Percentiles rank a stretch among this genome's conserved stretches.
Evolutionary conservation across 2,329 filamentous ascomycete species (phyloP).

Genomic region (Fusarium redolens): DNA sequence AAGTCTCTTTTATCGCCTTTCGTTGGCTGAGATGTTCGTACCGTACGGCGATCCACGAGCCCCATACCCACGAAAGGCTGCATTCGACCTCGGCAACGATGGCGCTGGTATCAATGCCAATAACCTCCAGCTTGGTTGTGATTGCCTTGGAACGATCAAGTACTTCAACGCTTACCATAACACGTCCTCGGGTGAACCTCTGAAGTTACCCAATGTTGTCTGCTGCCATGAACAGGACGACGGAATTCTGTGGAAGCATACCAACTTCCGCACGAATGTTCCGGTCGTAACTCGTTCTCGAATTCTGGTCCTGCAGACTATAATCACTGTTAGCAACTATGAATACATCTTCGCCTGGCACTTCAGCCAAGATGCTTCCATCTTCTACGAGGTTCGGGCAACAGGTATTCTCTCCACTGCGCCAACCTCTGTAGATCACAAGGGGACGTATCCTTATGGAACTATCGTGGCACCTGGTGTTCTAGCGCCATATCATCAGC

Average conservation of each 20-base stretch:
- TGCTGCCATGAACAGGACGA: conserved; percentile 53
- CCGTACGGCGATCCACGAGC: conserved; percentile 65
- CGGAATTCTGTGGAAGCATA: conserved; percentile 72
- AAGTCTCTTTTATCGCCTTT: conserved; percentile 72
- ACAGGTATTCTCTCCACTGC: conserved; percentile 58
- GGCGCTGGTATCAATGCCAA: conserved; percentile 74
- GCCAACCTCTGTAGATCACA: conserved; percentile 64
- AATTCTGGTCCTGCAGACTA: conserved; percentile 69
- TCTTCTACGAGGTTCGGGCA: conserved; percentile 49
- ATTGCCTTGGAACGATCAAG: conserved; percentile 64
- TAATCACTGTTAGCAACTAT: conserved; percentile 73
- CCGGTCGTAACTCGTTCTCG: conserved; percentile 66
- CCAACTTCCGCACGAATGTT: conserved; percentile 67
- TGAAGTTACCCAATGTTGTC: conserved; percentile 50
- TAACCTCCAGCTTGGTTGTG: conserved; percentile 73
- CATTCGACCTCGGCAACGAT: conserved; percentile 76
- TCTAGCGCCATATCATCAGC: conserved; percentile 74
- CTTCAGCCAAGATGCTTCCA: conserved; percentile 64
- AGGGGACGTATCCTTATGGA: conserved; percentile 62
- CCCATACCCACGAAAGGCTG: conserved; percentile 72
- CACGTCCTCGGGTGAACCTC: conserved; percentile 46
- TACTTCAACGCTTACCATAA: conserved; percentile 52
- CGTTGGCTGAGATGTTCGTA: conserved; percentile 74
- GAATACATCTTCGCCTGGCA: conserved; percentile 61
- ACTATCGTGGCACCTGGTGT: conserved; percentile 72